phyloP scores from a whole-genome alignment of 2,329 filamentous ascomycete species.

The Neodidymelliopsis sp. region DNA sequence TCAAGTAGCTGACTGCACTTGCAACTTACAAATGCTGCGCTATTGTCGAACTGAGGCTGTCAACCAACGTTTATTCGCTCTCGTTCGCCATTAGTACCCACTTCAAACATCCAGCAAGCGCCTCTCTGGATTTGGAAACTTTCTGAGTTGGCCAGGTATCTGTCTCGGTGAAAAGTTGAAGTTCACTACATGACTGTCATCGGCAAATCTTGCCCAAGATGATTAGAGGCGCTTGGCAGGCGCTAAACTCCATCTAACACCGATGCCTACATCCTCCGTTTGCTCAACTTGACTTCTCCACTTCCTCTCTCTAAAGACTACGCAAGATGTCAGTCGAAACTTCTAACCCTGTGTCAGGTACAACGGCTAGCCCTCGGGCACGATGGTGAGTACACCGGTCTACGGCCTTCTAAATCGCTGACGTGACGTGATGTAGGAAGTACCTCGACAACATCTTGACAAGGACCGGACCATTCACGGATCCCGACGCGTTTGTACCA shows the following conservation, averaged over 20 bases:
- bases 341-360: slow-evolving; percentile 19
- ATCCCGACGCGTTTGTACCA: slow-evolving; percentile 62
- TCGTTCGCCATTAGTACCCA: not conserved
- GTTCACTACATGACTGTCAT: slow-evolving; percentile 15
- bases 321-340: slow-evolving; percentile 37
- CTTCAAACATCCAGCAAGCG: no score
- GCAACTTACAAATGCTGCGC: slow-evolving; percentile 1
- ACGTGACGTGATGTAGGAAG: slow-evolving; percentile 64
- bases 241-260: slow-evolving; percentile 26
- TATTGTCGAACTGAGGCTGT: not conserved
- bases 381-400: slow-evolving; percentile 49
- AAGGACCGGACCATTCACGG: slow-evolving; percentile 81
- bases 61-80: not conserved
- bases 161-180: slow-evolving; percentile 3
- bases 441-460: slow-evolving; percentile 83
- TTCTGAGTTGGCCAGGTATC: not conserved
- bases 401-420: slow-evolving; percentile 19
- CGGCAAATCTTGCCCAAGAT: slow-evolving; percentile 32
- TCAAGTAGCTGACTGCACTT: not conserved
- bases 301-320: slow-evolving; percentile 12
- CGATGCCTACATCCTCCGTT: slow-evolving; percentile 35
- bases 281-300: slow-evolving; percentile 20
- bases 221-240: slow-evolving; percentile 36
- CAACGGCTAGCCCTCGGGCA: slow-evolving; percentile 45
- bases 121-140: no score